Base-by-base conservation (phyloP, 2,329 filamentous ascomycete species). In the Amauroascus verrucosus region DNA sequence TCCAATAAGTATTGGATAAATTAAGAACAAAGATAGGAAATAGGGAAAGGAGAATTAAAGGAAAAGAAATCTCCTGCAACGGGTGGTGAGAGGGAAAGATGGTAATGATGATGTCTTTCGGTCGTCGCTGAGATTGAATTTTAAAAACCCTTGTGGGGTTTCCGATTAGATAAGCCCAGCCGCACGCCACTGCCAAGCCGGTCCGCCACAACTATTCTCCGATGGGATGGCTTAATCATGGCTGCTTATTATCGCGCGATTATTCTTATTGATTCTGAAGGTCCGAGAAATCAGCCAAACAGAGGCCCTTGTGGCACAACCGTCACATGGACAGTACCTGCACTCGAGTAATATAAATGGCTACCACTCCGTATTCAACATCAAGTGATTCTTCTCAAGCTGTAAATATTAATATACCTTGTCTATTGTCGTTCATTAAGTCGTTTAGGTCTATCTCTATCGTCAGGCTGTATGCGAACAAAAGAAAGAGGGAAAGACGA, bases 71-170 rank as follows among this genome's bases (percentile, higher is more conserved):
- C 32, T 40, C 32, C 33, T 49, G 14, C 13, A 11, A 20, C 28
- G n/a, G 14, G 11, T 18, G 43, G 6, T 13, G 3, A n/a, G 43
- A 8, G 11, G 18, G 46, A 18, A 18, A 37, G 33, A 28, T 37
- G n/a, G 13, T 9, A 18, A 18, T 20, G 46, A 28, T 18, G 46
- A 38, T 38, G 46, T 26, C 20, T 16, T 26, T 18, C n/a, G 11
- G 35, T 16, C 30, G 33, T 16, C 26, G 32, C 16, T 41, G 20
- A 51, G 18, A 9, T 35, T 41, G 40, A 51, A 51, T 44, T 41
- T 45, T 35, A 43, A 43, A 51, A 51, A 51, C 44, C 48, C 48
- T 51, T 51, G 38, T 51, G 37, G 48, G 38, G 48, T 38, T n/a
- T n/a, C 24, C 22, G 38, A 43, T 51, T 43, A 51, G 48, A 44